phyloP scores from a whole-genome alignment of 306 rosid genomes.

The Lupinus albus region DNA sequence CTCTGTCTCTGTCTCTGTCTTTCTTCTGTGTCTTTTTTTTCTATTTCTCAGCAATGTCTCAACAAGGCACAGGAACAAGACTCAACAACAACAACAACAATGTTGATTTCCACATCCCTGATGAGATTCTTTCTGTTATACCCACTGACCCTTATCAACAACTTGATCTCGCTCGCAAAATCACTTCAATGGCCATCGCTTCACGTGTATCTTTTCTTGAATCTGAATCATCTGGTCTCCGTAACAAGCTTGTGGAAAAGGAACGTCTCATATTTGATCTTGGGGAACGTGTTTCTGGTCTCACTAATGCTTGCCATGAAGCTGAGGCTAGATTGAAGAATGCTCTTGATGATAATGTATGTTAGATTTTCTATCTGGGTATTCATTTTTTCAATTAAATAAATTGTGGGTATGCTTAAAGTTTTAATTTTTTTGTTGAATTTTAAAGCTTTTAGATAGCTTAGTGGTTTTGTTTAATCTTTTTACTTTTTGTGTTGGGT shows the following conservation, averaged over 20 bases:
- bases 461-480: too few relatives aligned
- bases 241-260: slow-evolving; percentile 62
- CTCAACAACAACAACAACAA: neutral
- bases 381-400: neutral
- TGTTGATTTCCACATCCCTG: slow-evolving; percentile 61
- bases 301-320: slow-evolving; percentile 56
- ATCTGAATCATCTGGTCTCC: slow-evolving; percentile 59
- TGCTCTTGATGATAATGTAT: slow-evolving; percentile 65
- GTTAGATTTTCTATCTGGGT: slow-evolving; percentile 10
- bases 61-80: neutral
- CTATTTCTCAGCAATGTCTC: neutral
- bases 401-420: neutral
- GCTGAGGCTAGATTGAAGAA: slow-evolving; percentile 59
- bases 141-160: slow-evolving; percentile 90
- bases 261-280: slow-evolving; percentile 61
- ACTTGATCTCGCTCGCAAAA: slow-evolving; percentile 93
- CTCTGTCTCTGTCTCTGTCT: too few relatives aligned
- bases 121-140: slow-evolving; percentile 69
- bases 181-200: slow-evolving; percentile 92
- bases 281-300: slow-evolving; percentile 54
- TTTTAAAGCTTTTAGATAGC: too few relatives aligned
- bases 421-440: neutral
- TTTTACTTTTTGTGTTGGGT: too few relatives aligned
- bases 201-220: slow-evolving; percentile 81
- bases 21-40: too few relatives aligned